phyloP scores from a whole-genome alignment of 1,284 basidiomycete species.

The Athelia psychrophila region DNA sequence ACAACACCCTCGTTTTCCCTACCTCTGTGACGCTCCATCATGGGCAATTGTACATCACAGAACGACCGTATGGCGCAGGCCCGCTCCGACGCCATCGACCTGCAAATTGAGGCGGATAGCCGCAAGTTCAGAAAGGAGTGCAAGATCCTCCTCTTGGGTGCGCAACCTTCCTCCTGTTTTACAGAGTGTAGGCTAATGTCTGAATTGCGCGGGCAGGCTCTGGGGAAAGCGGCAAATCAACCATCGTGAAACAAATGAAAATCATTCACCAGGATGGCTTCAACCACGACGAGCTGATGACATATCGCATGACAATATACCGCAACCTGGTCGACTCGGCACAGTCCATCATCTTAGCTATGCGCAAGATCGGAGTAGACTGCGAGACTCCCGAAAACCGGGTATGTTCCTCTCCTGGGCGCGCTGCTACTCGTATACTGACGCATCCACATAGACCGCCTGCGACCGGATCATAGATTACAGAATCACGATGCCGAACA shows the following conservation, averaged over 20 bases:
- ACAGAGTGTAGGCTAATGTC: no score
- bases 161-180: no score
- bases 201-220: no score
- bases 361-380: conserved; percentile 87
- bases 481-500: conserved; percentile 2
- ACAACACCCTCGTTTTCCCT: no score
- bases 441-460: conserved; percentile 34
- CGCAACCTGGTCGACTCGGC: conserved; percentile 87
- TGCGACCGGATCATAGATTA: conserved; percentile 66
- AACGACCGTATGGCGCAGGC: conserved; percentile 60
- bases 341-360: conserved; percentile 86
- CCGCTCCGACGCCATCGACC: conserved; percentile 71
- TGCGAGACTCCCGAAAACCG: conserved; percentile 77
- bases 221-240: conserved; percentile 88
- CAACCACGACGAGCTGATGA: conserved; percentile 74
- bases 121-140: conserved; percentile 84
- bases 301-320: conserved; percentile 83
- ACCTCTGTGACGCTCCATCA: no score
- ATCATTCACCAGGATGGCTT: conserved; percentile 98
- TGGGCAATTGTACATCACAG: no score
- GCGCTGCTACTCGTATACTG: neutral
- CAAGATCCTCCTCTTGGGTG: no score
- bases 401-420: conserved; percentile 35
- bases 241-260: conserved; percentile 99
- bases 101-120: conserved; percentile 69